Conservation (phyloP, 1,139 yeast genomes). For the Protomyces pachydermus region DNA sequence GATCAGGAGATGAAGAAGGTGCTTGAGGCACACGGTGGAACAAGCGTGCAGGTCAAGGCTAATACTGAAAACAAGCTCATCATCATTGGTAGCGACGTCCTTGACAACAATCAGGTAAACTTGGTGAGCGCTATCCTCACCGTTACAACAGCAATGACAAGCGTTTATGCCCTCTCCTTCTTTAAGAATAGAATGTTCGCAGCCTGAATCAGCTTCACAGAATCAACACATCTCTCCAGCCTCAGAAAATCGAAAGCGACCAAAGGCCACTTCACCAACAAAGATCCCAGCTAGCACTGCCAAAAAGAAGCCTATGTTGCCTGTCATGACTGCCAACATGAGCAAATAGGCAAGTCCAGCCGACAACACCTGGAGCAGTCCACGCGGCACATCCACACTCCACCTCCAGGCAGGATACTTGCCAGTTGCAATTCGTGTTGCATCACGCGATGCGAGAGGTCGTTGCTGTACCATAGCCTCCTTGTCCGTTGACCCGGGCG, state of each 20-base stretch:
- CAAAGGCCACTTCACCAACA: slow-evolving; percentile 36
- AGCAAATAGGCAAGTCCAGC: slow-evolving; percentile 34
- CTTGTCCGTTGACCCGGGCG: neutral
- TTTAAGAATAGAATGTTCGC: slow-evolving; percentile 32
- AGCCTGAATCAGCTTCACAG: slow-evolving; percentile 34
- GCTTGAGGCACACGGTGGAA: slow-evolving; percentile 46
- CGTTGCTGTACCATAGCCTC: neutral
- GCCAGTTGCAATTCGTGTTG: neutral
- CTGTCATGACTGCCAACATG: slow-evolving; percentile 37
- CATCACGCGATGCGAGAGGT: slow-evolving; percentile 5
- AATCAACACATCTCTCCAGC: neutral
- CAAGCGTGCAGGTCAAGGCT: neutral
- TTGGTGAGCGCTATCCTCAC: slow-evolving; percentile 41
- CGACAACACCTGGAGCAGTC: slow-evolving; percentile 32
- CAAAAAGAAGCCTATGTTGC: slow-evolving; percentile 36
- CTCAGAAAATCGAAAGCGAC: slow-evolving; percentile 31
- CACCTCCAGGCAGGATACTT: slow-evolving; percentile 32
- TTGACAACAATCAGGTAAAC: slow-evolving; percentile 47
- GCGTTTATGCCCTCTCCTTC: neutral
- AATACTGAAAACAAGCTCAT: neutral
- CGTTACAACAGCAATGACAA: slow-evolving; percentile 37
- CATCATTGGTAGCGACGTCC: slow-evolving; percentile 32
- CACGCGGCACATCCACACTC: slow-evolving; percentile 34
- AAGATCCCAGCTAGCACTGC: slow-evolving; percentile 35
- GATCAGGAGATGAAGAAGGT: slow-evolving; percentile 42